These are phyloP conservation scores for Ogataea saltuana DNA, from an alignment of 805 yeast genomes.

Conservation along the genomic window DNA sequence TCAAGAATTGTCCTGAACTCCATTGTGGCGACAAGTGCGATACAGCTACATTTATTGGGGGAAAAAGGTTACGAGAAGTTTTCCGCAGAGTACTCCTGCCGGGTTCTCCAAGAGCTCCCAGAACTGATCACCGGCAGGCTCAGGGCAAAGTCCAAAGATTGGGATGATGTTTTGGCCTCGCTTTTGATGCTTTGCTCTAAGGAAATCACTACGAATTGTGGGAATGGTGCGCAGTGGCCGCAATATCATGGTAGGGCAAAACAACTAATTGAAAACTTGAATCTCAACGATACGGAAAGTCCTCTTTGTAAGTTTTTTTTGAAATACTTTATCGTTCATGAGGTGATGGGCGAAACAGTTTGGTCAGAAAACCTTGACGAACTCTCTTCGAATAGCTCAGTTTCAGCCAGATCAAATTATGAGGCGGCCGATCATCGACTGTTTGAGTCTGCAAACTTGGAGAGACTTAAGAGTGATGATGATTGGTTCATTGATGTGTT, in stretches of 20 bases:
- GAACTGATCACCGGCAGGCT: conserved; percentile 32
- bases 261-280: conserved; percentile 33
- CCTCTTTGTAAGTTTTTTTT: conserved; percentile 40
- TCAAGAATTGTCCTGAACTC: conserved; percentile 38
- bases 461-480: conserved; percentile 34
- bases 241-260: conserved; percentile 40
- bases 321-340: conserved; percentile 42
- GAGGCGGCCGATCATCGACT: neutral
- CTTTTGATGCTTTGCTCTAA: conserved; percentile 42
- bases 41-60: conserved; percentile 36
- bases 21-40: conserved; percentile 40
- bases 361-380: conserved; percentile 32
- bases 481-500: conserved; percentile 41
- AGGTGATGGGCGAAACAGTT: conserved; percentile 46
- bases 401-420: neutral
- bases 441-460: conserved; percentile 33
- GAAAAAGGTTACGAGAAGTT: conserved; percentile 29
- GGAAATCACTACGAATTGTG: conserved; percentile 44
- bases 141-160: conserved; percentile 26
- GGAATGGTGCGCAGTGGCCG: conserved; percentile 40
- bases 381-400: conserved; percentile 2
- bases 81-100: conserved; percentile 31
- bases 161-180: conserved; percentile 45
- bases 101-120: conserved; percentile 36
- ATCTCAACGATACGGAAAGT: conserved; percentile 28